These are phyloP conservation scores for Colletotrichum agaves DNA, from an alignment of 2,329 filamentous ascomycete genomes.

Conservation along the genomic window DNA sequence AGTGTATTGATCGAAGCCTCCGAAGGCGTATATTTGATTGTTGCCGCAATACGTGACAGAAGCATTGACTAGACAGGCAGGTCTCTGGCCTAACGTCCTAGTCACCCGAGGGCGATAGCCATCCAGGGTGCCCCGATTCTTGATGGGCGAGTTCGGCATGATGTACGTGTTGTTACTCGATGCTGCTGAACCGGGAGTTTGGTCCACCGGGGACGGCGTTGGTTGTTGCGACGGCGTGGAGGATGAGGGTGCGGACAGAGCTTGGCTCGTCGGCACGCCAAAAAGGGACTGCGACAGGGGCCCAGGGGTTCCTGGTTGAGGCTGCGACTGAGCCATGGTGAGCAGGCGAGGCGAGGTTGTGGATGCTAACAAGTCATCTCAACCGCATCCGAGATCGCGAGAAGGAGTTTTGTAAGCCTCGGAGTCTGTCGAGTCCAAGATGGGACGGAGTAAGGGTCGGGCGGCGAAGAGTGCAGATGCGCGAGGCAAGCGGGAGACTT, in stretches of 20 bases:
- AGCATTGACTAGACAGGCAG: conserved; percentile 95
- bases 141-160: conserved; percentile 86
- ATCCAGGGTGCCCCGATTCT: conserved; percentile 72
- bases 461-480: not conserved
- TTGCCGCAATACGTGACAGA: conserved; percentile 99
- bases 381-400: conserved; percentile 17
- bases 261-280: conserved; percentile 50
- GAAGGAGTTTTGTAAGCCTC: not conserved
- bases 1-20: conserved; percentile 98
- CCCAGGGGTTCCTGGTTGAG: conserved; percentile 55
- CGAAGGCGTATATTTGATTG: conserved; percentile 97
- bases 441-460: not conserved
- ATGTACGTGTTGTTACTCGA: conserved; percentile 85
- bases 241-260: conserved; percentile 43
- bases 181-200: conserved; percentile 60
- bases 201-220: conserved; percentile 45
- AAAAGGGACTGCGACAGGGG: conserved; percentile 58
- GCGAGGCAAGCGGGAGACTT: not conserved
- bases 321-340: conserved; percentile 51
- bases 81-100: conserved; percentile 80
- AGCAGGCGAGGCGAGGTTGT: not conserved
- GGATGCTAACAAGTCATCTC: conserved; percentile 31
- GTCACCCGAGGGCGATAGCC: conserved; percentile 87
- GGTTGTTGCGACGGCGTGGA: conserved; percentile 40
- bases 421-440: not conserved